Percentiles rank a stretch among this genome's conserved stretches.
phyloP scores from a whole-genome alignment of 73 alveolate species.

The Durusdinium trenchii region DNA sequence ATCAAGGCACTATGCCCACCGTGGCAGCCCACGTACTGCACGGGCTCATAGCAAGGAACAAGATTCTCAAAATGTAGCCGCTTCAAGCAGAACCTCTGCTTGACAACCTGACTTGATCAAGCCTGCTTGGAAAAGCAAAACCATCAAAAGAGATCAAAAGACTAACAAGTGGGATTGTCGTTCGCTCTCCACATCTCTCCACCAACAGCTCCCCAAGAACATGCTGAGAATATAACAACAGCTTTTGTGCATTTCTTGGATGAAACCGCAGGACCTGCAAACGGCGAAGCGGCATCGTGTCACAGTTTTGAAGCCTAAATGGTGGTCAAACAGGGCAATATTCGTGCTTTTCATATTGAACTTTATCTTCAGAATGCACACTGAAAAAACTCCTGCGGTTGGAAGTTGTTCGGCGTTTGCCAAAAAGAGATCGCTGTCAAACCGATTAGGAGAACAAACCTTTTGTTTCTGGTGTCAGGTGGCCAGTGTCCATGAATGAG shows the following conservation, averaged over 20 bases:
- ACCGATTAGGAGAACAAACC: no score
- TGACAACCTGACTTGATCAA: neutral
- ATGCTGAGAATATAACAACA: neutral
- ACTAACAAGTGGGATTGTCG: neutral
- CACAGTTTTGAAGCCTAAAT: no score
- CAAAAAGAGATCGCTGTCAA: no score
- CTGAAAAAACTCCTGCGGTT: neutral
- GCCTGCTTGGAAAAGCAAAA: neutral
- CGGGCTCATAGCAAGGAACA: no score
- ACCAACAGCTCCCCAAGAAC: neutral
- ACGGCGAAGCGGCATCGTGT: neutral
- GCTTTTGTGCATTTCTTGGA: constrained; percentile 60
- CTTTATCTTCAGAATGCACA: neutral
- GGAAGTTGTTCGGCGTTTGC: neutral
- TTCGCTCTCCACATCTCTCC: neutral
- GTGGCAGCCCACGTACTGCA: no score
- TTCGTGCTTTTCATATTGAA: neutral
- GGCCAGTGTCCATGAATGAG: no score
- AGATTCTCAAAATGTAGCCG: neutral
- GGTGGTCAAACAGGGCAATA: neutral
- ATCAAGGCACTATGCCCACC: no score
- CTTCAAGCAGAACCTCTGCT: neutral
- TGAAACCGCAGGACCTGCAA: constrained; percentile 62
- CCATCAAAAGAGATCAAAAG: neutral
- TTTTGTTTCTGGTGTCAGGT: no score